phyloP scores from a whole-genome alignment of 208 protist species.

The Trypanosoma caninum region DNA sequence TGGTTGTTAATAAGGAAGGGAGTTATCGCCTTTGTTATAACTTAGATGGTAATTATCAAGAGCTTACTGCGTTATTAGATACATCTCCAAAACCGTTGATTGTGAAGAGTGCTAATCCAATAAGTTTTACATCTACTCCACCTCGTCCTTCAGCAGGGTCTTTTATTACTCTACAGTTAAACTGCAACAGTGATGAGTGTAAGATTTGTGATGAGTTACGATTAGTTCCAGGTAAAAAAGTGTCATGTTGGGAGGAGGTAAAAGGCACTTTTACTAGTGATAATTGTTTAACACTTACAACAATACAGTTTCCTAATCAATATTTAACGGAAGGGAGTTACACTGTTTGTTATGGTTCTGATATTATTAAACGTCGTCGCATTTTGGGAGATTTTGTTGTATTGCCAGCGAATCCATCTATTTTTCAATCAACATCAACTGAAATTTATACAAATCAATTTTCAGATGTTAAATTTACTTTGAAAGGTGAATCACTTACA shows the following conservation, averaged over 20 bases:
- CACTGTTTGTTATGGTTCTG: constrained; percentile 76
- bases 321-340: constrained; percentile 62
- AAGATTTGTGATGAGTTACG: constrained; percentile 56
- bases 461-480: constrained; percentile 48
- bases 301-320: constrained; percentile 64
- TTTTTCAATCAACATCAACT: constrained; percentile 29
- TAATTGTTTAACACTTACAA: constrained; percentile 48
- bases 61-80: constrained; percentile 44
- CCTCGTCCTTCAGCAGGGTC: constrained; percentile 53
- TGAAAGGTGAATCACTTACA: constrained; percentile 59
- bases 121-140: constrained; percentile 34
- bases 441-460: constrained; percentile 78
- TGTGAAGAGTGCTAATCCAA: constrained; percentile 45
- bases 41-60: constrained; percentile 32
- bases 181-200: constrained; percentile 38
- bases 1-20: constrained; percentile 59
- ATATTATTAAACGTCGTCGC: constrained; percentile 34
- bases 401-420: constrained; percentile 53
- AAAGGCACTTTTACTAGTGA: constrained; percentile 48
- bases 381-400: constrained; percentile 64
- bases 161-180: constrained; percentile 60
- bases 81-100: constrained; percentile 28
- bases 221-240: constrained; percentile 51
- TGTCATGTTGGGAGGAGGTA: constrained; percentile 61
- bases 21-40: constrained; percentile 85